A percentile compares a stretch with the other conserved stretches of the same genome.
Evolutionary conservation across 495 filamentous ascomycete genomes (phyloP).

Genomic region (Xylaria grammica): DNA sequence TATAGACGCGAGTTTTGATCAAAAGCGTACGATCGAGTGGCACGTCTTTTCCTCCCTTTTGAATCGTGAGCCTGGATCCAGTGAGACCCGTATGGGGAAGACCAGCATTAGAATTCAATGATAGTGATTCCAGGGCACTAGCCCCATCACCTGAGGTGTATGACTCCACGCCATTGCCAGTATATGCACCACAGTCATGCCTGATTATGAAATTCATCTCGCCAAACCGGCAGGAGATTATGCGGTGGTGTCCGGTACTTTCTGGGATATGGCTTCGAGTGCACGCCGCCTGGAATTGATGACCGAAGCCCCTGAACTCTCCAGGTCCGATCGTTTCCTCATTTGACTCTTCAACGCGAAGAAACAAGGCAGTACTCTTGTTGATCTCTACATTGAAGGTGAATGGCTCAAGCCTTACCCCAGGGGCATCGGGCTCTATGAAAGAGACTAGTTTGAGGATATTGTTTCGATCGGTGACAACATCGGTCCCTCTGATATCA

Average conservation of each 20-base stretch:
- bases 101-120: constrained; percentile 27
- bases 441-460: constrained; percentile 59
- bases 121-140: constrained; percentile 35
- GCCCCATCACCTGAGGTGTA: constrained; percentile 20
- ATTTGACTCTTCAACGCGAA: constrained; percentile 42
- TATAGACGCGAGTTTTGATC: constrained; percentile 54
- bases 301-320: constrained; percentile 52
- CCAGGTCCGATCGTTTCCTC: constrained; percentile 34
- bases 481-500: constrained; percentile 47
- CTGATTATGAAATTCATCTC: constrained; percentile 52
- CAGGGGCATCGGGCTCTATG: constrained; percentile 39
- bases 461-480: constrained; percentile 59
- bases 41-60: constrained; percentile 40
- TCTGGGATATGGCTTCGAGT: constrained; percentile 42
- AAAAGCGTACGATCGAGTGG: constrained; percentile 47
- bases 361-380: constrained; percentile 49
- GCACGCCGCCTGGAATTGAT: constrained; percentile 57
- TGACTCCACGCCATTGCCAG: constrained; percentile 18
- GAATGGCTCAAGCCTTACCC: constrained; percentile 42
- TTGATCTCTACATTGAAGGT: constrained; percentile 51
- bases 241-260: constrained; percentile 55
- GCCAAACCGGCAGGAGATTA: constrained; percentile 53
- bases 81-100: not conserved
- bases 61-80: constrained; percentile 37
- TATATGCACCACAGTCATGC: constrained; percentile 54